Evolutionary conservation across 2,329 filamentous ascomycete genomes (phyloP), one percentile per base, ranked within the genome.

Genomic region (Epicoccum nigrum): DNA sequence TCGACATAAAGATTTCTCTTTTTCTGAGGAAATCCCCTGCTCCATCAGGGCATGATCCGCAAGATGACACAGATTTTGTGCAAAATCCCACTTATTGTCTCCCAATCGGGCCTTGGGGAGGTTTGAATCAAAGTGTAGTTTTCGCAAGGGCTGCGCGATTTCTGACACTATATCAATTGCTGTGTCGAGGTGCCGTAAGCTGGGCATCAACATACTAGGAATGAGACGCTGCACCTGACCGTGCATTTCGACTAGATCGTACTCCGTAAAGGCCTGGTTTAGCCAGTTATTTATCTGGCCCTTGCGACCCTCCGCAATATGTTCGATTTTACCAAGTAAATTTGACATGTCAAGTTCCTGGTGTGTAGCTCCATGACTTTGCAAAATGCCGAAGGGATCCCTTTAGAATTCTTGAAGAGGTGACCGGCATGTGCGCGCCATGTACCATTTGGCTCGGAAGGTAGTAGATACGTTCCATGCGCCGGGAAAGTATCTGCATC

Each of bases 391-490:
- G 19, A 25, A 17, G 32, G 25, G 16, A 20, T 13, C 27, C 41
- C 32, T 8, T 7, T 39, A 12, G 41, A 41, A 13, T 46, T 37
- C 5, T n/a, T 48, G 2, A 55, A 23, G 1, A 39, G 39, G 12
- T 45, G 27, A 1, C 38, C 12, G 4, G 27, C 19, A 13, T 38
- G 39, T 4, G 45, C 33, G 8, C 33, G 40, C 45, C 37, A 51
- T 8, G 45, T 59, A 4, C 58, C 56, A 16, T 59, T 61, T 11
- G 19, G 33, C 11, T 54, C 44, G 6, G 43, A 56, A 8, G 52
- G 58, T 3, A 59, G 45, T 7, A 56, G 30, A 33, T 58, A 33
- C 1, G 33, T 17, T 11, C 42, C 35, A 9, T 55, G 20, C 1
- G 21, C 7, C 0, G 56, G 52, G 27, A 63, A 62, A 9, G 54